A percentile compares a stretch with the other conserved stretches of the same genome.
Conservation (phyloP, 108 stramenopile genomes). For the Fragilaria crotonensis region DNA sequence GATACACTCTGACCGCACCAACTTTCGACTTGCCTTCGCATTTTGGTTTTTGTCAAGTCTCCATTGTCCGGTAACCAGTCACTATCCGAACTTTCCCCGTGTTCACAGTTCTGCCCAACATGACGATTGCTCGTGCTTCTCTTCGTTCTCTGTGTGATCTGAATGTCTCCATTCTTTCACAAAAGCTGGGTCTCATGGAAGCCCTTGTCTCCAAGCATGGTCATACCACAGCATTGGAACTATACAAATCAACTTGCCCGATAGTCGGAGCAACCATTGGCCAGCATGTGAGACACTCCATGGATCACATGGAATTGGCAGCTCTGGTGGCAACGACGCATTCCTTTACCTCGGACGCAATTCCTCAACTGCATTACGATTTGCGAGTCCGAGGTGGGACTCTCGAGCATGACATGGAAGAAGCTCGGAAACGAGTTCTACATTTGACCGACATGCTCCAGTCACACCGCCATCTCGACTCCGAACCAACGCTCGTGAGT, state of each 20-base stretch:
- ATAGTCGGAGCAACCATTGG: constrained; percentile 78
- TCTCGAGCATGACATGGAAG: constrained; percentile 55
- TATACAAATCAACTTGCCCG: constrained; percentile 48
- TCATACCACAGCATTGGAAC: constrained; percentile 22
- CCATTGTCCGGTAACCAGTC: no score
- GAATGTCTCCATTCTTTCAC: constrained; percentile 58
- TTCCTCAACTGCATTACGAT: constrained; percentile 56
- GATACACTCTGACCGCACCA: no score
- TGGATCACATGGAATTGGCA: constrained; percentile 82
- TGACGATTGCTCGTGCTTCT: constrained; percentile 1
- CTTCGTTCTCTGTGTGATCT: constrained; percentile 16
- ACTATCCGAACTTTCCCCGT: no score
- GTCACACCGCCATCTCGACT: constrained; percentile 5
- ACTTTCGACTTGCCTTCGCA: no score
- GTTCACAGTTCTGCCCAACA: no score
- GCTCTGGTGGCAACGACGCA: constrained; percentile 20
- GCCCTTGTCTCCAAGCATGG: constrained; percentile 43
- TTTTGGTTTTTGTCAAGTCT: no score
- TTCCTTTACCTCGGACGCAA: constrained; percentile 1
- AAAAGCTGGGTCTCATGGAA: constrained; percentile 65
- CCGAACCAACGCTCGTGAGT: not conserved
- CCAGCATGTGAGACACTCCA: constrained; percentile 86
- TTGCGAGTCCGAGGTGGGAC: constrained; percentile 61
- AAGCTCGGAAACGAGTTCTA: constrained; percentile 51
- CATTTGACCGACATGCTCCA: constrained; percentile 28